A percentile compares a stretch with the other conserved stretches of the same genome.
These are phyloP conservation scores for Lachnellula suecica DNA, from an alignment of 2,329 filamentous ascomycete genomes.

Conservation along the genomic window DNA sequence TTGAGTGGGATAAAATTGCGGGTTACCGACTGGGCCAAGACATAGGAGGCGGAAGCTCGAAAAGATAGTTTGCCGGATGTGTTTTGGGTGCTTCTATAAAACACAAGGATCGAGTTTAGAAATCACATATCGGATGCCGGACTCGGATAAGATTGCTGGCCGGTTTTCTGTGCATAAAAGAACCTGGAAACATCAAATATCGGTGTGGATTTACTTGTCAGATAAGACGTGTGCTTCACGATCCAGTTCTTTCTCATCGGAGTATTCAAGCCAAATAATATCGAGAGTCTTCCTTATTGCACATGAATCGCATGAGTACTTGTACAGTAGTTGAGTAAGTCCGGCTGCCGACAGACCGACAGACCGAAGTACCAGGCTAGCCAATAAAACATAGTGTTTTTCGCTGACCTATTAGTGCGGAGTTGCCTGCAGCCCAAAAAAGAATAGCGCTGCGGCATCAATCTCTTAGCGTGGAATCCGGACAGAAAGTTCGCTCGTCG, in stretches of 20 bases:
- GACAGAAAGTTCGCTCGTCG: not conserved
- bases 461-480: not conserved
- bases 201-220: too few relatives aligned
- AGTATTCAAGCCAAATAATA: too few relatives aligned
- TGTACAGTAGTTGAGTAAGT: not conserved
- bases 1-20: slow-evolving; percentile 98
- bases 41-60: slow-evolving; percentile 67
- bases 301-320: not conserved
- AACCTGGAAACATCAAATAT: too few relatives aligned
- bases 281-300: too few relatives aligned
- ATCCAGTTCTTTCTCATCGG: too few relatives aligned
- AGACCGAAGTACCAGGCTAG: not conserved
- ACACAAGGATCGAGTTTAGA: not conserved
- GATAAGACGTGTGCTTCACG: too few relatives aligned
- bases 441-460: not conserved
- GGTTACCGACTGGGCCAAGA: slow-evolving; percentile 85
- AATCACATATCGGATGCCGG: not conserved
- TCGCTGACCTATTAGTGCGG: not conserved
- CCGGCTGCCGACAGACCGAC: not conserved
- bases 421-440: not conserved
- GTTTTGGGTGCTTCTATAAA: not conserved
- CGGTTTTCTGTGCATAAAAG: not conserved
- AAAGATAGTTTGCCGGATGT: slow-evolving; percentile 39
- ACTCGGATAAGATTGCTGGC: not conserved
- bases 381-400: not conserved